A percentile compares a stretch with the other conserved stretches of the same genome.
phyloP scores from a whole-genome alignment of 495 filamentous ascomycete genomes.

The Tuber calosporum region DNA sequence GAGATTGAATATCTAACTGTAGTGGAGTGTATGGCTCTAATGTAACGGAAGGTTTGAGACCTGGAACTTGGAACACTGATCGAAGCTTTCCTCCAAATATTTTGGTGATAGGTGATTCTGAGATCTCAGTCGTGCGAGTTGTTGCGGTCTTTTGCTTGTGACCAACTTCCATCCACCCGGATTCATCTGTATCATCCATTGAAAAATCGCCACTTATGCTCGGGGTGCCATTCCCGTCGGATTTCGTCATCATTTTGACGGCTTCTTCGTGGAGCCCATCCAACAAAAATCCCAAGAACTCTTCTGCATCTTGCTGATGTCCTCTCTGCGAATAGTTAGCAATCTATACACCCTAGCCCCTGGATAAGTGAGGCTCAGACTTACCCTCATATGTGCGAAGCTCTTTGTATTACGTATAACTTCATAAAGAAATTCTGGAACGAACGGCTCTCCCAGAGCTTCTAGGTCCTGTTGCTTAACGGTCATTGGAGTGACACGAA shows the following conservation, averaged over 20 bases:
- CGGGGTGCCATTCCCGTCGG: slow-evolving; percentile 40
- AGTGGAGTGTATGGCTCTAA: slow-evolving; percentile 89
- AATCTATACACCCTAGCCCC: slow-evolving; percentile 9
- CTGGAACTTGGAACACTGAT: slow-evolving; percentile 80
- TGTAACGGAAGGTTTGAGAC: slow-evolving; percentile 81
- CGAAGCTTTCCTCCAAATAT: slow-evolving; percentile 91
- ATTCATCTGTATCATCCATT: slow-evolving; percentile 35
- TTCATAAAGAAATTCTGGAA: slow-evolving; percentile 91
- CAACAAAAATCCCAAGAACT: slow-evolving; percentile 89
- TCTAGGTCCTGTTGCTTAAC: slow-evolving; percentile 72
- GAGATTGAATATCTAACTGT: slow-evolving; percentile 84
- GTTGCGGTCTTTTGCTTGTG: slow-evolving; percentile 79
- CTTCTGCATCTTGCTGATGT: slow-evolving; percentile 96
- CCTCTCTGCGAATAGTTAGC: slow-evolving; percentile 57
- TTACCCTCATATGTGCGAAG: slow-evolving; percentile 83
- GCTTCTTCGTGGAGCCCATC: slow-evolving; percentile 93
- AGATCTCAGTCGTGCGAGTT: slow-evolving; percentile 76
- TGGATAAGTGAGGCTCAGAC: slow-evolving; percentile 32
- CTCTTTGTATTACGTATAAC: slow-evolving; percentile 76
- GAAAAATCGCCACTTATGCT: slow-evolving; percentile 36
- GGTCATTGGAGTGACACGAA: slow-evolving; percentile 73
- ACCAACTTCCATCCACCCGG: slow-evolving; percentile 89
- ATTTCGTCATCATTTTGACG: slow-evolving; percentile 60
- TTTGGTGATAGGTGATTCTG: slow-evolving; percentile 77
- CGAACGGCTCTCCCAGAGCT: slow-evolving; percentile 83